Base-by-base conservation (phyloP, 805 yeast genomes). In the Starmera amethionina region DNA sequence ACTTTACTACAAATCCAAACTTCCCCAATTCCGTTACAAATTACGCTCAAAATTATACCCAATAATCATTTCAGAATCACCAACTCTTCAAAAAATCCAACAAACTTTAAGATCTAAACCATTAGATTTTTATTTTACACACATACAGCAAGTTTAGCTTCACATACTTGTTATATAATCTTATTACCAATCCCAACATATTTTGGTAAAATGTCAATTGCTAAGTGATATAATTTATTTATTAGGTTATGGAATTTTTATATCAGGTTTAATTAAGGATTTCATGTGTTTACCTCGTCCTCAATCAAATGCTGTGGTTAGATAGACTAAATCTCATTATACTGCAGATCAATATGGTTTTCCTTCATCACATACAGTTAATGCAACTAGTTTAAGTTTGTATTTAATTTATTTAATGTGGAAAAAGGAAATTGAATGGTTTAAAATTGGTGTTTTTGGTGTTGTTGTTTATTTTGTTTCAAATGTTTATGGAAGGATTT, bases 271-370 rank as follows among this genome's bases (percentile, higher is more conserved):
- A 44, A 59, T 83, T 40, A 90, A 90, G 56, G 98, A 90, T 58
- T 80, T 70, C 49, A 67, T 87, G 50, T 90, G 97, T 54, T 67
- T 90, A 38, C 98, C 98, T 15, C 68, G 98, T 44, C 98, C 98
- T 2, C 63, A 76, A 44, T 81, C 95, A 2, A 97, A 97, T 2
- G 97, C 98, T 0, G 60, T 90, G 34, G 85, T 80, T 54, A 70
- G 98, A 51, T 79, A 90, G 49, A 88, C 97, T 8, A 73, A 90
- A 77, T 79, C 89, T 42, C 81, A 82, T n/a, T 85, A 86, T 48
- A 93, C 97, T 0, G 75, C 95, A 3, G 77, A 82, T 51, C 98
- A 90, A 59, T 90, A 90, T 59, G 98, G 98, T 4, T 87, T 89
- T 51, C 98, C 97, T 1, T 77, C 88, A 33, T 80, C 93, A 4